A percentile compares a stretch with the other conserved stretches of the same genome.
Evolutionary conservation across 306 rosid genomes (phyloP).

Genomic region (Malus fusca): DNA sequence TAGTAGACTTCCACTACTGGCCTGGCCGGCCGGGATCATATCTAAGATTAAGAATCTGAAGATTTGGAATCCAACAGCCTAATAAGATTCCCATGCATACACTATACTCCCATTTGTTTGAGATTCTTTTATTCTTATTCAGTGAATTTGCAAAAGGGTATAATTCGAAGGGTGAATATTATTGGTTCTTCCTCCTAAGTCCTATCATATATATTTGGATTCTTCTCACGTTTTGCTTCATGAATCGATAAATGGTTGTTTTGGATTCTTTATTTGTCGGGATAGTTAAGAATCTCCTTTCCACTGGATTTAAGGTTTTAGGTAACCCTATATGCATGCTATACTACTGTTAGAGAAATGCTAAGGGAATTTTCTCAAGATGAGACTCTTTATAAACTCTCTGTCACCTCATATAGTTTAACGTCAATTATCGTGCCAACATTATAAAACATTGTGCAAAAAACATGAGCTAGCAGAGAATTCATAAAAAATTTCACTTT

Average conservation of each 20-base stretch:
- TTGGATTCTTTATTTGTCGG: not conserved
- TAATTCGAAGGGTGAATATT: not conserved
- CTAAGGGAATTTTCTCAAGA: too few species aligned
- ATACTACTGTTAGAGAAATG: too few species aligned
- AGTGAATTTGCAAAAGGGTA: not conserved
- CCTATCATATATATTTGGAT: too few species aligned
- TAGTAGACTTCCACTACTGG: slow-evolving; percentile 13
- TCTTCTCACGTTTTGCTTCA: not conserved
- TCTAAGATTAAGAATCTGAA: not conserved
- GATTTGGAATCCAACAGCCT: slow-evolving; percentile 1
- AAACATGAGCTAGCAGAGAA: too few species aligned
- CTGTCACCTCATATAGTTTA: too few species aligned
- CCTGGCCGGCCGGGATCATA: not conserved
- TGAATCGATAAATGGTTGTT: not conserved
- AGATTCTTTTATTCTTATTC: slow-evolving; percentile 10
- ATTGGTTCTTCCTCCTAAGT: not conserved
- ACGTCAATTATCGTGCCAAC: too few species aligned
- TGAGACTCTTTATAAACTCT: too few species aligned
- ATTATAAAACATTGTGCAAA: too few species aligned
- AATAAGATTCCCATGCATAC: slow-evolving; percentile 1
- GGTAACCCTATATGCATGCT: too few species aligned
- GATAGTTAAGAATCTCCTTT: too few species aligned
- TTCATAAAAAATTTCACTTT: too few species aligned
- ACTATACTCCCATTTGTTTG: slow-evolving; percentile 16
- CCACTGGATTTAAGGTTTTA: too few species aligned